Conservation (phyloP, 495 filamentous ascomycete genomes). For the Lepidopterella palustris region DNA sequence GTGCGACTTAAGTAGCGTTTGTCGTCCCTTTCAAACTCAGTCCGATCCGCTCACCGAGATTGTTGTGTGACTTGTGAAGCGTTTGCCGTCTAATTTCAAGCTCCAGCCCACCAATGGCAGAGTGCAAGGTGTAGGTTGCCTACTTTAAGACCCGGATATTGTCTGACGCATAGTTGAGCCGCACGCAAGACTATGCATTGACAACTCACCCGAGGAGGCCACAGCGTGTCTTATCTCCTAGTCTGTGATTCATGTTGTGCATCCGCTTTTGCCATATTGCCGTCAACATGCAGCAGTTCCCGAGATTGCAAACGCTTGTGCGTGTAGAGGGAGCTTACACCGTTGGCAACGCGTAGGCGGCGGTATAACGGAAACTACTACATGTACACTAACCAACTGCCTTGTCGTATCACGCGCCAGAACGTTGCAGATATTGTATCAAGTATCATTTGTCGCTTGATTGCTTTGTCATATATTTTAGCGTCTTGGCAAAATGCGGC, state of each 20-base stretch:
- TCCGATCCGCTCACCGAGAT: background rate
- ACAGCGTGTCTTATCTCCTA: too few species aligned
- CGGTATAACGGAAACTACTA: background rate
- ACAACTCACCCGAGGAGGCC: too few species aligned
- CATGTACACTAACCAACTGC: too few species aligned
- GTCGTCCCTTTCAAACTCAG: too few species aligned
- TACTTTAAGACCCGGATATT: background rate
- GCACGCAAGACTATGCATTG: too few species aligned
- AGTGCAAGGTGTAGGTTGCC: background rate
- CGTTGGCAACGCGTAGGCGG: background rate
- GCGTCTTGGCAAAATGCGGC: too few species aligned
- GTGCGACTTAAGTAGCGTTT: background rate
- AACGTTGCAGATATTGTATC: too few species aligned
- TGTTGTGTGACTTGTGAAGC: background rate
- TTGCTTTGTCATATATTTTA: too few species aligned
- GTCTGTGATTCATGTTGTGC: too few species aligned
- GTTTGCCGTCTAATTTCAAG: background rate
- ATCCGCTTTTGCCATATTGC: too few species aligned
- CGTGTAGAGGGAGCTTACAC: background rate
- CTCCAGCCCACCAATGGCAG: background rate
- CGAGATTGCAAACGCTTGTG: background rate
- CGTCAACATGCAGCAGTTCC: background rate
- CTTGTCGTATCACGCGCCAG: too few species aligned
- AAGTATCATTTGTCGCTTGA: too few species aligned
- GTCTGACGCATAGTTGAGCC: background rate